These are phyloP conservation scores for Uronychia binucleata DNA, from an alignment of 73 alveolate genomes.

Conservation along the genomic window DNA sequence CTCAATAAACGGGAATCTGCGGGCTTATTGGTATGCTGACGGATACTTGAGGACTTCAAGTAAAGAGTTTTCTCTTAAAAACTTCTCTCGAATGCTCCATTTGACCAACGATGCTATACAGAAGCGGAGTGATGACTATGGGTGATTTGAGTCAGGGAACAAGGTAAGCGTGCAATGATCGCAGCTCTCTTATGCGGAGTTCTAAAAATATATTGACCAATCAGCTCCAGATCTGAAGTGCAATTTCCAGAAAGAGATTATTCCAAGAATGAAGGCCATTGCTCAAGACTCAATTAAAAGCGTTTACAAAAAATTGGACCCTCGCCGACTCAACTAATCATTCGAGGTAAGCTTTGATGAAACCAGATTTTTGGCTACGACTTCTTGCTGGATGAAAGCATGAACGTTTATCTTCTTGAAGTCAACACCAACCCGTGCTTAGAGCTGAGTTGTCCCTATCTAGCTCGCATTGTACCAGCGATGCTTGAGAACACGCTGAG, in stretches of 20 bases:
- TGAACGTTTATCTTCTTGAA: conserved; percentile 83
- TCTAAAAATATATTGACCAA: conserved; percentile 49
- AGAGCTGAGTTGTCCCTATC: conserved; percentile 27
- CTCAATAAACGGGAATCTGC: conserved; percentile 44
- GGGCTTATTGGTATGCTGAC: conserved; percentile 63
- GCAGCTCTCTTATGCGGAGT: conserved; percentile 59
- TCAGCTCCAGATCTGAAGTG: conserved; percentile 50
- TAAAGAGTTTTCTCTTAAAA: conserved; percentile 54
- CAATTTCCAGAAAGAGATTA: conserved; percentile 37
- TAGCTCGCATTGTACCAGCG: conserved; percentile 19
- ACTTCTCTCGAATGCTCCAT: conserved; percentile 65
- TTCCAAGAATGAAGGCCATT: conserved; percentile 60
- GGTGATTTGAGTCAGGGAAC: conserved; percentile 76
- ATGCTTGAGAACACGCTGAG: conserved; percentile 16
- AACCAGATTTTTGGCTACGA: conserved; percentile 39
- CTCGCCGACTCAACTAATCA: conserved; percentile 18
- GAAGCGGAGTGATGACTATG: conserved; percentile 73
- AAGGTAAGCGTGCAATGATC: conserved; percentile 25
- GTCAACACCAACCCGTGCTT: conserved; percentile 83
- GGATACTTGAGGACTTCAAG: conserved; percentile 75
- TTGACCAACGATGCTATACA: conserved; percentile 82
- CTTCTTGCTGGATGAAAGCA: conserved; percentile 69
- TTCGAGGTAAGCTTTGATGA: conserved; percentile 9
- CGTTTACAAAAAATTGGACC: conserved; percentile 28
- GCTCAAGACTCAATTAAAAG: conserved; percentile 15